A percentile compares a stretch with the other conserved stretches of the same genome.
Evolutionary conservation across 2,329 filamentous ascomycete genomes (phyloP).

Genomic region (Diaporthe australafricana): DNA sequence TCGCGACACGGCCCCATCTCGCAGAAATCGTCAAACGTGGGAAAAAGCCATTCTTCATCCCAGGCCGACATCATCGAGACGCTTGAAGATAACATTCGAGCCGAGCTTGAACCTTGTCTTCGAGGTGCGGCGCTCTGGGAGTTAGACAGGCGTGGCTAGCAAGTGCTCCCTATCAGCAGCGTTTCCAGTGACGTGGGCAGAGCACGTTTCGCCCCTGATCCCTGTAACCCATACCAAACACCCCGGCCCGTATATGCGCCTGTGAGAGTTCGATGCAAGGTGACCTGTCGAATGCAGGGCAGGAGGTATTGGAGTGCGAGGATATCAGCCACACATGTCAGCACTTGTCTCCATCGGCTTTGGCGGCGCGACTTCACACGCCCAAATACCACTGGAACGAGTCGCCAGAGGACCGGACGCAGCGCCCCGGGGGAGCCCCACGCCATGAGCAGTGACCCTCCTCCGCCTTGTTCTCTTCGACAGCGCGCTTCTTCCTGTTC

Average conservation of each 20-base stretch:
- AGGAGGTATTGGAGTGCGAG: background rate
- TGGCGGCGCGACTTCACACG: conserved; percentile 2
- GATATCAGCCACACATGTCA: conserved; percentile 23
- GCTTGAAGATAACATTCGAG: background rate
- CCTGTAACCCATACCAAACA: background rate
- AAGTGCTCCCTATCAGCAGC: background rate
- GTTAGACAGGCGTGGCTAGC: background rate
- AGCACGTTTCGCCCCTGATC: background rate
- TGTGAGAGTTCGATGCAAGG: conserved; percentile 4
- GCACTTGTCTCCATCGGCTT: conserved; percentile 21
- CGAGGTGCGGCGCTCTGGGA: background rate
- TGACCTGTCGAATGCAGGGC: conserved; percentile 19
- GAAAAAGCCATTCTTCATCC: background rate
- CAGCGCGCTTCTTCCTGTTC: background rate
- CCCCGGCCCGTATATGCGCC: conserved; percentile 24
- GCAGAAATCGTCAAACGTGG: conserved; percentile 3
- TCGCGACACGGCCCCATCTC: background rate
- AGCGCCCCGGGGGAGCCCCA: background rate
- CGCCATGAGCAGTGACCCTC: conserved; percentile 4
- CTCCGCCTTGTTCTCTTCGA: background rate
- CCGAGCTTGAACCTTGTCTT: conserved; percentile 1
- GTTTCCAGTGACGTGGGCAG: background rate
- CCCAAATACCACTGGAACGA: background rate
- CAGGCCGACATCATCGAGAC: background rate
- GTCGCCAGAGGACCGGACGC: conserved; percentile 9